Base-by-base conservation (phyloP, 768 basidiomycete species). In the Crucibulum laeve region DNA sequence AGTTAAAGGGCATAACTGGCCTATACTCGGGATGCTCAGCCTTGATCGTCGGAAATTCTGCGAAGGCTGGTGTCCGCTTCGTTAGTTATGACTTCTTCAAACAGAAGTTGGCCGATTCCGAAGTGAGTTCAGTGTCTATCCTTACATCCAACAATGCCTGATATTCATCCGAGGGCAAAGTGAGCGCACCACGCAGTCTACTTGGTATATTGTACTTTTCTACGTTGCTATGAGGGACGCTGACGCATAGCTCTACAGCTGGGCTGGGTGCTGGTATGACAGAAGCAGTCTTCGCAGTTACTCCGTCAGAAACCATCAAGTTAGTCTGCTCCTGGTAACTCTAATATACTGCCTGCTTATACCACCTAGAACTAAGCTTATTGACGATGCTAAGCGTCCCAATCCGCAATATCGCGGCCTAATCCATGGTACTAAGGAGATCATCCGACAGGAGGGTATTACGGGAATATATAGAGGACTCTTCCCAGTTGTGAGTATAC, bases 271-370 rank as follows among this genome's bases (percentile, higher is more conserved):
- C 95, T 2, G 95, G 95, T 3, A 80, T 92, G 81, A 85, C 73
- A 55, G 95, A 98, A 62, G 91, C 95, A 1, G 60, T 97, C 17
- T 80, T 97, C 44, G 95, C 95, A 1, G 95, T 99, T 3, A 98
- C 95, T 0, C 95, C 95, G 2, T 93, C 91, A 10, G 95, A 99
- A 62, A 98, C 95, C 0, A 96, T 98, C 73, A 99, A 99, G 95
- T 94, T 38, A 32, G 87, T 64, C 11, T 43, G 1, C 7, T 18
- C 25, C 13, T 43, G 21, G 19, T 24, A 24, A n/a, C 17, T 39
- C 11, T 33, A 33, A 11, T n/a, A 34, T 26, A 25, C 7, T 3
- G 11, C 5, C 32, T 8, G n/a, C 24, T 44, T 17, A 24, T 8
- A 6, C 50, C n/a, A n/a, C n/a, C n/a, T n/a, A 98, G 95, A 60